phyloP scores from a whole-genome alignment of 441 rosid species.

The Eutrema salsugineum region DNA sequence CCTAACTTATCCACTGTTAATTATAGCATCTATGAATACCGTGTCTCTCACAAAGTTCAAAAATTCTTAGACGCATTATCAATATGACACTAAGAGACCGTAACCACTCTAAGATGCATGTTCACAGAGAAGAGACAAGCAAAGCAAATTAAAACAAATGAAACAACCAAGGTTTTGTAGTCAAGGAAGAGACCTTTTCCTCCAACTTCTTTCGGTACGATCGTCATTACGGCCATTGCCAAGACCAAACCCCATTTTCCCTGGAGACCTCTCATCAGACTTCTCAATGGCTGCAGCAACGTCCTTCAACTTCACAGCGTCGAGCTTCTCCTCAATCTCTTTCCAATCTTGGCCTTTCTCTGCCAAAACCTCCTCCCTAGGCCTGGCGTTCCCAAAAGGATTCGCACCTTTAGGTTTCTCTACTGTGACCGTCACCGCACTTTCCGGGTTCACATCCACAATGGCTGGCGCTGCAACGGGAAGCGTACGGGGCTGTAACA shows the following conservation, averaged over 20 bases:
- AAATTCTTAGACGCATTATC: not conserved
- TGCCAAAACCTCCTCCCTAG: conserved; percentile 66
- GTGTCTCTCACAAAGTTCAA: not conserved
- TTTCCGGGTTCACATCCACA: conserved; percentile 22
- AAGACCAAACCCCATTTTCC: conserved; percentile 44
- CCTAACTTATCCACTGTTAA: no score
- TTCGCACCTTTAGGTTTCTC: conserved; percentile 55
- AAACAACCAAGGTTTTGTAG: not conserved
- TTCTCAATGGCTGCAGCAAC: conserved; percentile 28
- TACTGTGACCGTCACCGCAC: conserved; percentile 18
- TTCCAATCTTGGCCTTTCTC: conserved; percentile 72
- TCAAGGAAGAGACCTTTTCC: conserved; percentile 51
- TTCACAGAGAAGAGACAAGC: not conserved
- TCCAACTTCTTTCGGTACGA: conserved; percentile 61
- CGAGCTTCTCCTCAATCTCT: conserved; percentile 77
- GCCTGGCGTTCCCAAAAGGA: conserved; percentile 71
- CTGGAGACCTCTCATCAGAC: conserved; percentile 33
- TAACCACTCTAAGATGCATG: not conserved
- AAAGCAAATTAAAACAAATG: not conserved
- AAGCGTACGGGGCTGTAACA: conserved; percentile 67
- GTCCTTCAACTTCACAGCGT: conserved; percentile 43
- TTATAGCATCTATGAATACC: not conserved
- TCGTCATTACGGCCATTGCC: conserved; percentile 40
- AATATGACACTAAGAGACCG: not conserved
- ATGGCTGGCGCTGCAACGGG: conserved; percentile 37